Evolutionary conservation across 768 basidiomycete species (phyloP).

Genomic region (Panaeolus cyanescens): DNA sequence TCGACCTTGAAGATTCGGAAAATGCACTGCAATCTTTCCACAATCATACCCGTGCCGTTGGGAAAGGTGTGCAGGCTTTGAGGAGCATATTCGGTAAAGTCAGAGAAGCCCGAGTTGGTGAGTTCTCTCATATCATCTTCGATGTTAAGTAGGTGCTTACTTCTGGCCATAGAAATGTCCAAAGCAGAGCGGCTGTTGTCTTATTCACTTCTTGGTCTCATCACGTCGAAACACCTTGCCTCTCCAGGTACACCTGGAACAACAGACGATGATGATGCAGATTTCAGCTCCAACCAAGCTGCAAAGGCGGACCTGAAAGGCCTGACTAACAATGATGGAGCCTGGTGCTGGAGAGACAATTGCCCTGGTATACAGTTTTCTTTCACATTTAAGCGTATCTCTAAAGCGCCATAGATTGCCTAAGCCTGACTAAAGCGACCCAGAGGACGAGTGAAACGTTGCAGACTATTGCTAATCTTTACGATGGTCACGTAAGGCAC

Average conservation of each 20-base stretch:
- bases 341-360: conserved; percentile 86
- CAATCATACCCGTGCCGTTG: conserved; percentile 63
- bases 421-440: conserved; percentile 76
- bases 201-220: conserved; percentile 71
- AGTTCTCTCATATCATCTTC: conserved; percentile 6
- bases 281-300: conserved; percentile 13
- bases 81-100: conserved; percentile 62
- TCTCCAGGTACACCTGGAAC: conserved; percentile 48
- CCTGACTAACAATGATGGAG: conserved; percentile 68
- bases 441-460: conserved; percentile 75
- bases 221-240: conserved; percentile 66
- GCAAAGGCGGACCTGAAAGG: conserved; percentile 41
- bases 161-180: conserved; percentile 63
- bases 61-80: conserved; percentile 67
- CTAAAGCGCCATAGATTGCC: conserved; percentile 53
- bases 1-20: conserved; percentile 72
- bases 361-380: conserved; percentile 54
- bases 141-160: not conserved
- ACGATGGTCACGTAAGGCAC: conserved; percentile 70
- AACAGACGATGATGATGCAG: conserved; percentile 49
- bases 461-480: conserved; percentile 75
- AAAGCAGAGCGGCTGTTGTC: conserved; percentile 74
- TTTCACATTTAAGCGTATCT: not conserved
- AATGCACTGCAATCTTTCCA: conserved; percentile 64
- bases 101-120: conserved; percentile 71